phyloP scores from a whole-genome alignment of 2,329 filamentous ascomycete genomes.

The Microsporum ferrugineum region DNA sequence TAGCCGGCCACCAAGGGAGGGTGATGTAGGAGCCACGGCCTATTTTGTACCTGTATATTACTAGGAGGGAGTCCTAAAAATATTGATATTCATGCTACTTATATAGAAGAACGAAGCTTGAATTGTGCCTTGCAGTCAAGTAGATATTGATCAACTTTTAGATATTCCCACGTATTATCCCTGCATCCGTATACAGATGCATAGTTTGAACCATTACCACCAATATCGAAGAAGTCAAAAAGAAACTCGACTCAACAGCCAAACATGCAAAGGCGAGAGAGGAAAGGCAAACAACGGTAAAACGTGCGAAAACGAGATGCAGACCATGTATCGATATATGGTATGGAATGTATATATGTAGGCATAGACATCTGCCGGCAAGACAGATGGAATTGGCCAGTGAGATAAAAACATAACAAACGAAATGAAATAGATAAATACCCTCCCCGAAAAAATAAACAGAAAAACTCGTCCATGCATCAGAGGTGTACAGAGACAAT shows the following conservation, averaged over 20 bases:
- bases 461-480: background rate
- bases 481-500: slow-evolving; percentile 3
- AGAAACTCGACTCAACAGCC: background rate
- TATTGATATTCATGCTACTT: too few species aligned
- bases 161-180: background rate
- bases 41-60: background rate
- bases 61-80: background rate
- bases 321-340: background rate
- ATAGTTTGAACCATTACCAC: background rate
- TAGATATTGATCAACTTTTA: background rate
- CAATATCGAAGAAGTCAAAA: background rate
- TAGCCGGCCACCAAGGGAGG: too few species aligned
- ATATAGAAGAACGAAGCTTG: too few species aligned
- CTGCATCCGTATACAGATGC: background rate
- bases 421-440: background rate
- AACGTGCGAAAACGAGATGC: background rate
- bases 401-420: background rate
- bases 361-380: background rate
- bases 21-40: background rate
- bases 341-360: background rate
- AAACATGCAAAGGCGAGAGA: background rate
- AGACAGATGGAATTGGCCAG: background rate
- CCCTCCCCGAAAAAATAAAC: background rate
- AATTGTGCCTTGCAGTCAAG: too few species aligned
- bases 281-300: background rate